Evolutionary conservation across 2,329 filamentous ascomycete genomes (phyloP).

Genomic region (Aspergillus pseudoterreus): DNA sequence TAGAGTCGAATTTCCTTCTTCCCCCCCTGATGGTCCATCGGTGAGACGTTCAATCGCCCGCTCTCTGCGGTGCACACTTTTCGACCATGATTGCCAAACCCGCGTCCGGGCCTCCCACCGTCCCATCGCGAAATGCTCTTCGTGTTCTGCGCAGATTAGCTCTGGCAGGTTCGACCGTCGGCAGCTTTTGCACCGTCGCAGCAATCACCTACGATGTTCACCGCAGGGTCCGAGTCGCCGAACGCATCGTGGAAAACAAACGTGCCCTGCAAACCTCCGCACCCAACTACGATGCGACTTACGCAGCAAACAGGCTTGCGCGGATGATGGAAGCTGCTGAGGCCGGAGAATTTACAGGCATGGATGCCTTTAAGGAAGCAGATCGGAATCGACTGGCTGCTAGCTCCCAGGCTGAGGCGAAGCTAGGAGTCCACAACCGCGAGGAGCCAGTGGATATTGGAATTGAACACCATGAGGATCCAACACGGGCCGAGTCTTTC

Average conservation of each 20-base stretch:
- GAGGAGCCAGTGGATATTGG: not conserved
- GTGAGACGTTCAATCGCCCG: slow-evolving; percentile 15
- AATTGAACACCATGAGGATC: not conserved
- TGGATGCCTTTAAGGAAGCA: slow-evolving; percentile 33
- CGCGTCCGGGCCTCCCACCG: slow-evolving; percentile 25
- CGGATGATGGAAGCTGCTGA: slow-evolving; percentile 45
- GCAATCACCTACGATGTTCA: slow-evolving; percentile 42
- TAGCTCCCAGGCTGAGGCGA: not conserved
- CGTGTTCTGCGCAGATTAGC: slow-evolving; percentile 36
- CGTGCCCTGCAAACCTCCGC: slow-evolving; percentile 38
- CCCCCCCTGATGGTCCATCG: slow-evolving; percentile 12
- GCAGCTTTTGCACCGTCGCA: slow-evolving; percentile 39
- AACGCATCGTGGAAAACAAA: slow-evolving; percentile 44
- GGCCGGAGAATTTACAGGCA: slow-evolving; percentile 39
- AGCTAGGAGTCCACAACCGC: not conserved
- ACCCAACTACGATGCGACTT: slow-evolving; percentile 39
- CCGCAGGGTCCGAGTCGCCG: slow-evolving; percentile 37
- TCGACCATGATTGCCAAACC: slow-evolving; percentile 31
- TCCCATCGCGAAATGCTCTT: slow-evolving; percentile 44
- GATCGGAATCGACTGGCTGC: slow-evolving; percentile 15
- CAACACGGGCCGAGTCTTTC: slow-evolving; percentile 4
- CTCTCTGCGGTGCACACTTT: slow-evolving; percentile 23
- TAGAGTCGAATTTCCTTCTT: not conserved
- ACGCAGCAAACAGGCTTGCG: slow-evolving; percentile 33
- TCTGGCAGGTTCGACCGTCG: slow-evolving; percentile 35